Percentiles rank a stretch among this genome's conserved stretches.
Evolutionary conservation across 2,329 filamentous ascomycete species (phyloP).

Genomic region (Colletotrichum sp.): DNA sequence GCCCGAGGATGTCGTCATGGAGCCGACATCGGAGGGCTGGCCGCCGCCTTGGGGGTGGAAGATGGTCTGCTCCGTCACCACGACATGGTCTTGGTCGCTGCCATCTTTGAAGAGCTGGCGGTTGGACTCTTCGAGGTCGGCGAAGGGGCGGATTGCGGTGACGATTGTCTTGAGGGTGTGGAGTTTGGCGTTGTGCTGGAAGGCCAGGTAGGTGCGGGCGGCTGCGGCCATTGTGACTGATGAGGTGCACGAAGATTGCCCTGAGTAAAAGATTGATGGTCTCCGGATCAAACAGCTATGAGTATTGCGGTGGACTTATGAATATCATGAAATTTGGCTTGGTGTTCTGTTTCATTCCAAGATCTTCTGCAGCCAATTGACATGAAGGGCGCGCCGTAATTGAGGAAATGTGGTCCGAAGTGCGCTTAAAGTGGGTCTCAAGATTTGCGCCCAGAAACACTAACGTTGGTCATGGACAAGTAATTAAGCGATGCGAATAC

Average conservation of each 20-base stretch:
- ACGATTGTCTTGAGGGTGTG: conserved; percentile 48
- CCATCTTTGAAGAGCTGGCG: conserved; percentile 64
- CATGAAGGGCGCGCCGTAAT: background rate
- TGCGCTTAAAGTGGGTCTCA: background rate
- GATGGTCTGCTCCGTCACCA: conserved; percentile 70
- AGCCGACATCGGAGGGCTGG: conserved; percentile 72
- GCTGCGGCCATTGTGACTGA: conserved; percentile 17
- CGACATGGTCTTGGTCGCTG: conserved; percentile 54
- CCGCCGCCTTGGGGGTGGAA: conserved; percentile 80
- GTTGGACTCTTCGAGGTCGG: conserved; percentile 54
- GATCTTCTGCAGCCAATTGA: background rate
- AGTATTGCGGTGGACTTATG: background rate
- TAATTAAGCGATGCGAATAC: background rate
- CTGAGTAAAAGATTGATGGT: background rate
- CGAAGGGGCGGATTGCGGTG: conserved; percentile 52
- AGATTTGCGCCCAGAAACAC: background rate
- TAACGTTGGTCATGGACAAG: too few relatives aligned
- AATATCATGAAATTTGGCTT: background rate
- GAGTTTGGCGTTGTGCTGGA: conserved; percentile 49
- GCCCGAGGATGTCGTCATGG: conserved; percentile 45
- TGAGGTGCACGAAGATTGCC: background rate
- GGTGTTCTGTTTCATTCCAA: background rate
- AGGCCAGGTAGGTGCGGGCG: conserved; percentile 46
- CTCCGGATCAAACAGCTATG: background rate
- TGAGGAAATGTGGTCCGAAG: background rate